phyloP scores from a whole-genome alignment of 768 basidiomycete species.

The Tylopilus subfusipes region DNA sequence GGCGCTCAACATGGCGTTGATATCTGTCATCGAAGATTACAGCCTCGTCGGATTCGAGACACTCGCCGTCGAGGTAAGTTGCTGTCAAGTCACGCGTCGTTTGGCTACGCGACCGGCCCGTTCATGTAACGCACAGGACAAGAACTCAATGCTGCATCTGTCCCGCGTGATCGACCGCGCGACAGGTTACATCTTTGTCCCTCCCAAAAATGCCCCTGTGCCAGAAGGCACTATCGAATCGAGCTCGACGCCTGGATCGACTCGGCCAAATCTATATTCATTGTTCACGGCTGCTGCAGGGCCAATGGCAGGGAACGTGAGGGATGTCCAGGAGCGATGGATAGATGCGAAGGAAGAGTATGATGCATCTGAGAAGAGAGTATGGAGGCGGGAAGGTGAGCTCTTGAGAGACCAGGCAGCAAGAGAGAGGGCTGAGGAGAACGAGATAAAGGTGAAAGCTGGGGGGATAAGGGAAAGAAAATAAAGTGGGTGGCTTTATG shows the following conservation, averaged over 20 bases:
- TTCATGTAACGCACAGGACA: conserved; percentile 56
- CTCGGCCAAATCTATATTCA: conserved; percentile 61
- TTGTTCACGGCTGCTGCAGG: conserved; percentile 68
- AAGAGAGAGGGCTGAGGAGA: conserved; percentile 10
- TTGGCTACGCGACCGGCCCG: not conserved
- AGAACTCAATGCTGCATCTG: conserved; percentile 89
- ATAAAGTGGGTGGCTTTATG: conserved; percentile 12
- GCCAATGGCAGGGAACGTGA: conserved; percentile 48
- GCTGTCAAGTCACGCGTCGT: not conserved
- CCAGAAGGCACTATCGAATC: conserved; percentile 32
- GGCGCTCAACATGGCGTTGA: conserved; percentile 84
- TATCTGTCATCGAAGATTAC: conserved; percentile 92
- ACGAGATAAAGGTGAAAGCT: not conserved
- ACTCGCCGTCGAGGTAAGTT: conserved; percentile 83
- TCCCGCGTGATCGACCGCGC: conserved; percentile 84
- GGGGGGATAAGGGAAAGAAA: conserved; percentile 29
- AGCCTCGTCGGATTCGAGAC: conserved; percentile 95
- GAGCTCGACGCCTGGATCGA: conserved; percentile 34
- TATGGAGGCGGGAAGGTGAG: conserved; percentile 78
- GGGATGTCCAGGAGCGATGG: conserved; percentile 92
- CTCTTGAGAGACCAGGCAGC: conserved; percentile 22
- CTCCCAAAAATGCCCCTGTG: conserved; percentile 37
- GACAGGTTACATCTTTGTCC: conserved; percentile 87
- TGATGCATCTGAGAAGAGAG: conserved; percentile 73
- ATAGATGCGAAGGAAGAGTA: conserved; percentile 79